Conservation (phyloP, 2,329 filamentous ascomycete species). For the Rhexocercosporidium sp. region DNA sequence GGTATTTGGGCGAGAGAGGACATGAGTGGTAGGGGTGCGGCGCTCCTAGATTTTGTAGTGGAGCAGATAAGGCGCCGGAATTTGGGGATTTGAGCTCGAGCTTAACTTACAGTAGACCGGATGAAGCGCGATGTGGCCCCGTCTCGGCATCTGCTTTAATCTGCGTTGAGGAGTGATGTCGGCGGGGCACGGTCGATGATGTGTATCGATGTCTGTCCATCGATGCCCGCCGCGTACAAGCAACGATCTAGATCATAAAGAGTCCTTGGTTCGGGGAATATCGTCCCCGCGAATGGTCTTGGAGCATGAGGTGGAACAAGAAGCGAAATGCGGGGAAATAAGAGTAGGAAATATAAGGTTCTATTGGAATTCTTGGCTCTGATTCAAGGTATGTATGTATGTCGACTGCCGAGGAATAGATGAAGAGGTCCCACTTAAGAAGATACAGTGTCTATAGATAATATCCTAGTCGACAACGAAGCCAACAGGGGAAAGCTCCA, state of each 20-base stretch:
- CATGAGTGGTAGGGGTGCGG: neutral
- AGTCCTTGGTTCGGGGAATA: neutral
- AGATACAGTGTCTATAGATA: too few relatives aligned
- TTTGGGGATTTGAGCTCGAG: neutral
- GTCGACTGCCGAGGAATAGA: neutral
- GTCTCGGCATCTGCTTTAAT: neutral
- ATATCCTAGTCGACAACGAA: neutral
- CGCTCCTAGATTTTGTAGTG: neutral
- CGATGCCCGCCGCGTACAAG: neutral
- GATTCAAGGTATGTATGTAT: too few relatives aligned
- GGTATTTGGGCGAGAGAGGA: neutral
- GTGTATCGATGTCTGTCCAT: neutral
- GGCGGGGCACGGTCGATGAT: too few relatives aligned
- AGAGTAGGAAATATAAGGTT: too few relatives aligned
- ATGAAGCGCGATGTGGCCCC: neutral
- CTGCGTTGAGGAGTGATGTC: too few relatives aligned
- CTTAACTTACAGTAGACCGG: neutral
- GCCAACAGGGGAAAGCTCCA: neutral
- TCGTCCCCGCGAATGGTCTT: neutral
- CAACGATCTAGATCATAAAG: neutral
- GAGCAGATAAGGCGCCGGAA: neutral
- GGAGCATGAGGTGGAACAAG: neutral
- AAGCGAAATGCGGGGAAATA: constrained; percentile 9
- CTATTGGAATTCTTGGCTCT: too few relatives aligned
- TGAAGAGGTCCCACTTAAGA: neutral